Evolutionary conservation across 148 eudicot genomes (phyloP).

Genomic region (Agrostemma githago): DNA sequence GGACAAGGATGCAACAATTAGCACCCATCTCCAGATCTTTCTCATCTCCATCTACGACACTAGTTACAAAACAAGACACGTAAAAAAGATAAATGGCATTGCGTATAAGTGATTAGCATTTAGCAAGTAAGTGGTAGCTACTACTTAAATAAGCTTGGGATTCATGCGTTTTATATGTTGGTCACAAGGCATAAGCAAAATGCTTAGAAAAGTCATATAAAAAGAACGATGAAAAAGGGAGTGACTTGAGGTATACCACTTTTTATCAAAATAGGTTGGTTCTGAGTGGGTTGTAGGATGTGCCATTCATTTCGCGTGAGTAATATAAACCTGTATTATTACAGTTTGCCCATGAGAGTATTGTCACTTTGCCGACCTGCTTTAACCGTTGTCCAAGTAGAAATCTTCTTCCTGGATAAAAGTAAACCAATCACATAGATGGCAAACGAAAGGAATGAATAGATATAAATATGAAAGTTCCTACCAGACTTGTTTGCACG

Average conservation of each 20-base stretch:
- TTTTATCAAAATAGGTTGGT: constrained; percentile 26
- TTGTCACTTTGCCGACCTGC: constrained; percentile 16
- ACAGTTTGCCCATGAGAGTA: not conserved
- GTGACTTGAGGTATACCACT: constrained; percentile 16
- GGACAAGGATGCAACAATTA: constrained; percentile 27
- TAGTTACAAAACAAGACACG: constrained; percentile 6
- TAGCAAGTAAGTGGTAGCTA: constrained; percentile 14
- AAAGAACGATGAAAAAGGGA: constrained; percentile 23
- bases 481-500: not conserved
- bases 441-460: not conserved
- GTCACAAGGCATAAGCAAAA: constrained; percentile 19
- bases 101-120: constrained; percentile 10
- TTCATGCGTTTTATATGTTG: constrained; percentile 46
- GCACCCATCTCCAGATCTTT: constrained; percentile 15
- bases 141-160: constrained; percentile 28
- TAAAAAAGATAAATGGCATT: not conserved
- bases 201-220: constrained; percentile 25
- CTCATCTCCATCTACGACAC: constrained; percentile 32
- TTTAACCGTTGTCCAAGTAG: constrained; percentile 4
- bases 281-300: constrained; percentile 23
- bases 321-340: constrained; percentile 7
- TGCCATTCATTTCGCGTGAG: constrained; percentile 39
- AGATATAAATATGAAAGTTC: constrained; percentile 3
- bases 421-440: constrained; percentile 5
- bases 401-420: constrained; percentile 8